These are phyloP conservation scores for Micromonas commoda DNA, from an alignment of 139 green algal genomes.

Conservation along the genomic window DNA sequence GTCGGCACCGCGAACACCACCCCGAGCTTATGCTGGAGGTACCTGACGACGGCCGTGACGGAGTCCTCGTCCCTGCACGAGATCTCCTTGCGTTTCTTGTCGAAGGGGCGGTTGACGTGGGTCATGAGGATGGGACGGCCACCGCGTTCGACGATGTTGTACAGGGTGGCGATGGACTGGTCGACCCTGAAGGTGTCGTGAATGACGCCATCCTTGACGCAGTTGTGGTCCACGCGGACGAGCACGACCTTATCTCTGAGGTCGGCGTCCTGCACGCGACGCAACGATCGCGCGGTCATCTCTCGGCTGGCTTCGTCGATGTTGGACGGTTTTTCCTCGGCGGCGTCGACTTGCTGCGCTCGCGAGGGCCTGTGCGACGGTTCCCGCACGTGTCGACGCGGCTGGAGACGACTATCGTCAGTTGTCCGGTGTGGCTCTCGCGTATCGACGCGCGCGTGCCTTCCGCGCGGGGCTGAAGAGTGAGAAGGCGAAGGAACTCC, in stretches of 20 bases:
- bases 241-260: conserved; percentile 21
- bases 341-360: too few relatives aligned
- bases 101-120: conserved; percentile 36
- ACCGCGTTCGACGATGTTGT: conserved; percentile 36
- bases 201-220: not conserved
- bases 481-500: too few relatives aligned
- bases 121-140: conserved; percentile 41
- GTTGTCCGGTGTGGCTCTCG: too few relatives aligned
- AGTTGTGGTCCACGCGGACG: conserved; percentile 32
- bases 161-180: conserved; percentile 15
- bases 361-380: too few relatives aligned
- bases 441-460: too few relatives aligned
- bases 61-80: conserved; percentile 25
- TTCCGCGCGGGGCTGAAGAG: too few relatives aligned
- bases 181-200: conserved; percentile 15
- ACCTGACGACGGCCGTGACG: conserved; percentile 17
- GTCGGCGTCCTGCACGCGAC: conserved; percentile 19
- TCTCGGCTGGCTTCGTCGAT: too few relatives aligned
- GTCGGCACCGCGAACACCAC: conserved; percentile 30
- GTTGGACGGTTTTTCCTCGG: too few relatives aligned
- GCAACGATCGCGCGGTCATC: too few relatives aligned
- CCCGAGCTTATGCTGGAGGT: conserved; percentile 33
- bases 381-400: too few relatives aligned
- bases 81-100: conserved; percentile 33
- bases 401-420: too few relatives aligned